A percentile compares a stretch with the other conserved stretches of the same genome.
phyloP scores from a whole-genome alignment of 805 yeast genomes.

The Lipomyces spencermartinsiae region DNA sequence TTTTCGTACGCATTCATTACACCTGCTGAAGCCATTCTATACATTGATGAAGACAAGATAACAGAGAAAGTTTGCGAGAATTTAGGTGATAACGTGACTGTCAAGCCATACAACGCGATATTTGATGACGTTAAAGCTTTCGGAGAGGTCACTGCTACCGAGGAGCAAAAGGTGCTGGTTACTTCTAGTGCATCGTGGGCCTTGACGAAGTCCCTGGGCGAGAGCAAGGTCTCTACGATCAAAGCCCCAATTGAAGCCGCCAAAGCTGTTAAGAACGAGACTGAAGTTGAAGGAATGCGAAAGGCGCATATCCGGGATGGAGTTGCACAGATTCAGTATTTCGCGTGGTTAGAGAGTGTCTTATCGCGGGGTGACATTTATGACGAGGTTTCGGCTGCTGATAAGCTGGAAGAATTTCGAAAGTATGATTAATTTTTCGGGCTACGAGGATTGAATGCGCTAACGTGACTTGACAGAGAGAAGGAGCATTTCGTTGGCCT shows the following conservation, averaged over 20 bases:
- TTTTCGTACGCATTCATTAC: constrained; percentile 67
- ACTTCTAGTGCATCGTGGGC: constrained; percentile 74
- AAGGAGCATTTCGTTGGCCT: constrained; percentile 58
- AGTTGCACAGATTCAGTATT: constrained; percentile 70
- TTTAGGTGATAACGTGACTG: constrained; percentile 53
- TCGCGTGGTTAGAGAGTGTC: constrained; percentile 81
- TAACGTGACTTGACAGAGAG: constrained; percentile 17
- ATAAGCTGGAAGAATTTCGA: constrained; percentile 57
- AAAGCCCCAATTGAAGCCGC: constrained; percentile 63
- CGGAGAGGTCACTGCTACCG: constrained; percentile 38
- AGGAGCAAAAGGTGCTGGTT: constrained; percentile 52
- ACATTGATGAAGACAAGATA: constrained; percentile 58
- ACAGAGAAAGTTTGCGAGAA: constrained; percentile 49
- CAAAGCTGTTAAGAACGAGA: constrained; percentile 76
- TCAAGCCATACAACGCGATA: constrained; percentile 49
- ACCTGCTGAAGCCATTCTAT: constrained; percentile 52
- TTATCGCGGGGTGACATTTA: constrained; percentile 51
- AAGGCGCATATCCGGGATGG: constrained; percentile 86
- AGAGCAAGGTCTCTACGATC: constrained; percentile 50
- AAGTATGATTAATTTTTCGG: constrained; percentile 1
- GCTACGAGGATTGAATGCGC: not conserved
- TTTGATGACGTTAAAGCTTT: constrained; percentile 29
- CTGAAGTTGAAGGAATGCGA: constrained; percentile 74
- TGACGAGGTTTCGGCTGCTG: constrained; percentile 65
- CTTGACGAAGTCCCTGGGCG: constrained; percentile 58